These are phyloP conservation scores for Mrakia hoshinonis DNA, from an alignment of 768 basidiomycete species.

Conservation along the genomic window DNA sequence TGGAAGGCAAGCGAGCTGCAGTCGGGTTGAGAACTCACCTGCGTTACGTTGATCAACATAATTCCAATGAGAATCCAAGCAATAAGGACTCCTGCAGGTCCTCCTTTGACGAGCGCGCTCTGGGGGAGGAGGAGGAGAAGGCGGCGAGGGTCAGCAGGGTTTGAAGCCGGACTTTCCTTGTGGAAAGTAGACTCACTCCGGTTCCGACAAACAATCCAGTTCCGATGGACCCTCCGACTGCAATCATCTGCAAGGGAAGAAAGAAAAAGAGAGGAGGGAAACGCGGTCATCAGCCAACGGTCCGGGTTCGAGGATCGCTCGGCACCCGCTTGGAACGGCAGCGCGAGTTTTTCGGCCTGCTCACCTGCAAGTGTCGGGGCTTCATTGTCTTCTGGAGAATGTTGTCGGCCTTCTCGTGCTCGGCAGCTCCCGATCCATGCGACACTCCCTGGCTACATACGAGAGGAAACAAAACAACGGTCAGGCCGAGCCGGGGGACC, in stretches of 20 bases:
- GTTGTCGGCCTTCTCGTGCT: constrained; percentile 7
- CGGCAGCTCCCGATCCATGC: not conserved
- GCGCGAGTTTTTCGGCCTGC: not conserved
- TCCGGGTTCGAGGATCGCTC: not conserved
- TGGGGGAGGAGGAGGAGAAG: no score
- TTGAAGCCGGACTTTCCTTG: no score
- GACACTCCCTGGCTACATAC: constrained; percentile 13
- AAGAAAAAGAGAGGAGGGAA: not conserved
- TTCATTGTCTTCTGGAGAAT: constrained; percentile 24
- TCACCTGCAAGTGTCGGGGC: constrained; percentile 21
- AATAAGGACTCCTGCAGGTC: constrained; percentile 24
- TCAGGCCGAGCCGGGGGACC: not conserved
- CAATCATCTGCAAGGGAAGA: not conserved
- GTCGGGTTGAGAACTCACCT: no score
- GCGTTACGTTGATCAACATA: constrained; percentile 28
- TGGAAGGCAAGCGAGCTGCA: no score
- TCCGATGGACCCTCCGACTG: constrained; percentile 21
- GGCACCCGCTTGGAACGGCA: not conserved
- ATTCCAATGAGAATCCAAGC: constrained; percentile 25
- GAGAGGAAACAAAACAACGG: not conserved
- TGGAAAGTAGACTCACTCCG: no score
- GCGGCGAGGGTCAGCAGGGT: no score
- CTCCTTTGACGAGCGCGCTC: constrained; percentile 23
- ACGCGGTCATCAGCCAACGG: not conserved
- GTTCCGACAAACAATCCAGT: constrained; percentile 27